Conservation (phyloP, 2,329 filamentous ascomycete genomes). For the Penicillium italicum region DNA sequence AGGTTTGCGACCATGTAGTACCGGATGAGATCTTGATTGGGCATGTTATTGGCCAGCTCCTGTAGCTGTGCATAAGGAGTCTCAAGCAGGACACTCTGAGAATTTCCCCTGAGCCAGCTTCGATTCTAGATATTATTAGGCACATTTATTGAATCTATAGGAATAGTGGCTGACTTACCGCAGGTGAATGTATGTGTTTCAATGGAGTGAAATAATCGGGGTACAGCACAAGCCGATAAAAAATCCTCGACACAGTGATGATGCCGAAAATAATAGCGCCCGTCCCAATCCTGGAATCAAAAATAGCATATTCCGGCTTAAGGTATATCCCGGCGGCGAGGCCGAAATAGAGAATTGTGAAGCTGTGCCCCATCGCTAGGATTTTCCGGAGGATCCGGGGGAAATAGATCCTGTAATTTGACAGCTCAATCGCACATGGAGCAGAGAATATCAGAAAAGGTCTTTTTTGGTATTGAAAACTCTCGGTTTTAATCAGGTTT, state of each 20-base stretch:
- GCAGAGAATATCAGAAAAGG: not conserved
- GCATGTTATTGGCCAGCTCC: conserved; percentile 56
- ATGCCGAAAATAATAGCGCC: conserved; percentile 21
- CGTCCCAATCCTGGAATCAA: conserved; percentile 28
- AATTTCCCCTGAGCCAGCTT: conserved; percentile 48
- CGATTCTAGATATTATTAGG: conserved; percentile 29
- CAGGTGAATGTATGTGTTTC: conserved; percentile 54
- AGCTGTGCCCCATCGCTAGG: conserved; percentile 11
- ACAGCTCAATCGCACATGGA: not conserved
- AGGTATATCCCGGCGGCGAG: conserved; percentile 18
- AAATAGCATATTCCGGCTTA: conserved; percentile 29
- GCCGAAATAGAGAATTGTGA: conserved; percentile 18
- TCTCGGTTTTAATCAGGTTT: not conserved
- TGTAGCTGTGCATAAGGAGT: conserved; percentile 39
- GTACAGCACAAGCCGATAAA: conserved; percentile 50
- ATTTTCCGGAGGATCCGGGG: not conserved
- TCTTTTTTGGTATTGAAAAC: not conserved
- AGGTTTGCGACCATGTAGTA: conserved; percentile 61
- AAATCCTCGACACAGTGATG: conserved; percentile 20
- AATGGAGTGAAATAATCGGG: conserved; percentile 58
- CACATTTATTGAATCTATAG: not conserved
- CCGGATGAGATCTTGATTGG: conserved; percentile 66
- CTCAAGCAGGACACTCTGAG: conserved; percentile 36
- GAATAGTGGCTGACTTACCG: conserved; percentile 36
- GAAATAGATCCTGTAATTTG: not conserved